phyloP scores from a whole-genome alignment of 2,329 filamentous ascomycete species.

The Diplodia mutila region DNA sequence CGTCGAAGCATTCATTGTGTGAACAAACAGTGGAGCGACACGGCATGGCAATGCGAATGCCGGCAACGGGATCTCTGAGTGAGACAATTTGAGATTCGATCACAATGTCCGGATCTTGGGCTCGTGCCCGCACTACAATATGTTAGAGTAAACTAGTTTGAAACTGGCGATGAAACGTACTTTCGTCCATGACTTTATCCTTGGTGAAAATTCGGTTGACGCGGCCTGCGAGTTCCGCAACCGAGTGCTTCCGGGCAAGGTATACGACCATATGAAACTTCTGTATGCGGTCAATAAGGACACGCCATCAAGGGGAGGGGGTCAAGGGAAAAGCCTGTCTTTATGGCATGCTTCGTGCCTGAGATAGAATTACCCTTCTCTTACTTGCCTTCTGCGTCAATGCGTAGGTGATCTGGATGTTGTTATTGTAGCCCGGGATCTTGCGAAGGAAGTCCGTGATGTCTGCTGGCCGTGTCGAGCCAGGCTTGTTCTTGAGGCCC shows the following conservation, averaged over 20 bases:
- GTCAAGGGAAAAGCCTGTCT: not conserved
- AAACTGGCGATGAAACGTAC: conserved; percentile 56
- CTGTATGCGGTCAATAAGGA: conserved; percentile 31
- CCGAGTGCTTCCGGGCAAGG: conserved; percentile 73
- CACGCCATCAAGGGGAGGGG: too few species aligned
- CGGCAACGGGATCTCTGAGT: conserved; percentile 89
- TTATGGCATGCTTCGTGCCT: conserved; percentile 3
- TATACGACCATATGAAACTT: conserved; percentile 65
- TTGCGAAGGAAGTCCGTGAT: conserved; percentile 78
- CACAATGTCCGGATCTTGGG: conserved; percentile 85
- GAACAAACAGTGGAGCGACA: conserved; percentile 79
- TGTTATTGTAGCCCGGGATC: conserved; percentile 73
- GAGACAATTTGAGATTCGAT: conserved; percentile 87
- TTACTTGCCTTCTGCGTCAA: conserved; percentile 73
- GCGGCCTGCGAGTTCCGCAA: conserved; percentile 70
- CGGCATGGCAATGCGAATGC: conserved; percentile 77
- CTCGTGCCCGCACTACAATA: conserved; percentile 71
- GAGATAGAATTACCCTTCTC: conserved; percentile 29
- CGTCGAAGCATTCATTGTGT: conserved; percentile 95
- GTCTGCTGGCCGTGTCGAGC: conserved; percentile 90
- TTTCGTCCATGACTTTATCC: conserved; percentile 78
- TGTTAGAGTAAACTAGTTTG: not conserved
- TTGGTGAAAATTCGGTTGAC: conserved; percentile 79
- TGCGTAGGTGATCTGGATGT: conserved; percentile 85
- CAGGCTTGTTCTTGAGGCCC: conserved; percentile 93